Evolutionary conservation across 208 protist genomes (phyloP).

Genomic region (Trypanosoma congolense): DNA sequence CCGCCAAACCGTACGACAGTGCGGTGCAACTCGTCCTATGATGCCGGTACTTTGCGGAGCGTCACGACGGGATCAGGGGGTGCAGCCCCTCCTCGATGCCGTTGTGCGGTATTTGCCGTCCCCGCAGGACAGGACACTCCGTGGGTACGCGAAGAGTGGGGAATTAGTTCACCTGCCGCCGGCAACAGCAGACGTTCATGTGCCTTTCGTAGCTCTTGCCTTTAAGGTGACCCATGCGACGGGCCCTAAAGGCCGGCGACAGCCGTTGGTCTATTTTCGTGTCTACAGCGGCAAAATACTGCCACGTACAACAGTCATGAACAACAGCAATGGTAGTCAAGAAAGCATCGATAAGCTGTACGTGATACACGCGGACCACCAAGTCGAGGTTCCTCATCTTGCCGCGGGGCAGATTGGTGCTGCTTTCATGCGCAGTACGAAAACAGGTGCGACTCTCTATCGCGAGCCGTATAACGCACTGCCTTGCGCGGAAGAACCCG

Average conservation of each 20-base stretch:
- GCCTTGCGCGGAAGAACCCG: constrained; percentile 1
- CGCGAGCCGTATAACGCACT: constrained; percentile 10
- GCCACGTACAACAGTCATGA: constrained; percentile 56
- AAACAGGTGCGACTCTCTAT: constrained; percentile 81
- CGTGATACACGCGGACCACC: constrained; percentile 85
- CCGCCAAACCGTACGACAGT: constrained; percentile 36
- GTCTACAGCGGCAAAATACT: constrained; percentile 86
- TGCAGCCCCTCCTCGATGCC: constrained; percentile 91
- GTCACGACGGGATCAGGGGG: constrained; percentile 84
- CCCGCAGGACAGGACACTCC: constrained; percentile 73
- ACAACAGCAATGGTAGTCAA: constrained; percentile 49
- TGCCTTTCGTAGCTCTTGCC: constrained; percentile 78
- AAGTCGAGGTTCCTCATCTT: constrained; percentile 68
- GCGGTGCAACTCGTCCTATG: constrained; percentile 17
- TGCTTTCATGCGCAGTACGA: constrained; percentile 56
- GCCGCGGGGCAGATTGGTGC: constrained; percentile 77
- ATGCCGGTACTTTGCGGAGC: constrained; percentile 90
- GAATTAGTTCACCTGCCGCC: constrained; percentile 40
- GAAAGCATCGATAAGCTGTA: constrained; percentile 79
- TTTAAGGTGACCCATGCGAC: constrained; percentile 90
- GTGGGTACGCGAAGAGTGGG: constrained; percentile 39
- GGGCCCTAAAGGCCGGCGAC: constrained; percentile 55
- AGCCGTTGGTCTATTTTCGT: constrained; percentile 87
- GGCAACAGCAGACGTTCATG: constrained; percentile 23
- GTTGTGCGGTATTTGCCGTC: constrained; percentile 90